These are phyloP conservation scores for Logfia minima DNA, from an alignment of 129 eudicot species.

Conservation along the genomic window DNA sequence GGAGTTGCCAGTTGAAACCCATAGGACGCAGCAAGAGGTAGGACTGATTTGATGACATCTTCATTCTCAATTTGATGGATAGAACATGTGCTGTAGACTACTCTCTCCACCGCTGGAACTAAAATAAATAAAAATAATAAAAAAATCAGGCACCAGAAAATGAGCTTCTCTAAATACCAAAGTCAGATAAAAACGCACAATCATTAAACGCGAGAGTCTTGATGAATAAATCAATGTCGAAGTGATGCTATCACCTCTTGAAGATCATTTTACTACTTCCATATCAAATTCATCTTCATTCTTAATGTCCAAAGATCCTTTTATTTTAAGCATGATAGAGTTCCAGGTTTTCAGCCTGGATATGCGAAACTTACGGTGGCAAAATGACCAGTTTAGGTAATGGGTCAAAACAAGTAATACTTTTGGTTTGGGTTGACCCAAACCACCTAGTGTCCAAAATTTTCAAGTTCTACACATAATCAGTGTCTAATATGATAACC, in stretches of 20 bases:
- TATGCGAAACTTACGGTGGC: neutral
- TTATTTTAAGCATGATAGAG: conserved; percentile 3
- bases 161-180: neutral
- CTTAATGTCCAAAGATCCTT: neutral
- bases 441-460: neutral
- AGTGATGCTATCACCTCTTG: conserved; percentile 10
- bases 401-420: neutral
- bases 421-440: neutral
- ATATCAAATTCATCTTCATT: no score
- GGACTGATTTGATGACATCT: conserved; percentile 74
- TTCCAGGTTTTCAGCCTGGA: neutral
- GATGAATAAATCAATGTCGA: neutral
- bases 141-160: neutral
- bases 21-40: conserved; percentile 57
- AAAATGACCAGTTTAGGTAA: neutral
- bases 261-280: neutral
- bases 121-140: no score
- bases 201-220: neutral
- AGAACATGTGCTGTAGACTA: conserved; percentile 96
- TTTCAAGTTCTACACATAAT: neutral
- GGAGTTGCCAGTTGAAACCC: conserved; percentile 76
- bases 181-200: neutral
- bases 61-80: conserved; percentile 88
- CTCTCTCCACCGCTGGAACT: conserved; percentile 90
- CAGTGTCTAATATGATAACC: neutral